Evolutionary conservation across 1,284 basidiomycete genomes (phyloP).

Genomic region (Irpex rosettiformis): DNA sequence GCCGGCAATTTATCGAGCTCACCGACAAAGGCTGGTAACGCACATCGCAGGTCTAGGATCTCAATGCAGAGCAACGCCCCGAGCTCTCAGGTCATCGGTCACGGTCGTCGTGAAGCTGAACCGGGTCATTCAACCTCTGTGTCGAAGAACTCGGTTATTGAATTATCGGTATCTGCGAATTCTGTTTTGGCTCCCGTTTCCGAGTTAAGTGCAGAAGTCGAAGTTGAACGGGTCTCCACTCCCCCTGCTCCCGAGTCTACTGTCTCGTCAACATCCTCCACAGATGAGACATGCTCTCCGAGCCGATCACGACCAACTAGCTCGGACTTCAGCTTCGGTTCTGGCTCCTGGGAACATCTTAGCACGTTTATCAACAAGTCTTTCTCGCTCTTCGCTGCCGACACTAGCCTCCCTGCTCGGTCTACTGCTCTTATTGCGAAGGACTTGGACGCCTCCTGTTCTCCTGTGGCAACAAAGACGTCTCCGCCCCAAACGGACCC

Average conservation of each 20-base stretch:
- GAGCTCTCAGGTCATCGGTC: too few relatives aligned
- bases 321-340: conserved; percentile 7
- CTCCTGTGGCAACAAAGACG: neutral
- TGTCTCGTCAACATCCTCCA: too few relatives aligned
- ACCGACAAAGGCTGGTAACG: neutral
- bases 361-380: conserved; percentile 9
- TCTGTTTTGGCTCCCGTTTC: neutral
- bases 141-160: neutral
- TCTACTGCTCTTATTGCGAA: neutral
- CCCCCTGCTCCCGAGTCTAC: neutral
- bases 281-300: neutral
- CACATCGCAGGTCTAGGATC: neutral
- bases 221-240: neutral
- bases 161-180: neutral
- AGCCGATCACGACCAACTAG: neutral
- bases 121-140: neutral
- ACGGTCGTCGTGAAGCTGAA: neutral
- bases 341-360: conserved; percentile 11
- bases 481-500: neutral
- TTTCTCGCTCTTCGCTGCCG: conserved; percentile 6
- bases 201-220: neutral
- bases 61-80: neutral
- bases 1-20: conserved; percentile 3
- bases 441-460: neutral
- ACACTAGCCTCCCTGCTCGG: neutral